Evolutionary conservation across 176 grass and related monocot genomes (phyloP), one percentile per base, ranked within the genome.

Genomic region (Ensete ventricosum): DNA sequence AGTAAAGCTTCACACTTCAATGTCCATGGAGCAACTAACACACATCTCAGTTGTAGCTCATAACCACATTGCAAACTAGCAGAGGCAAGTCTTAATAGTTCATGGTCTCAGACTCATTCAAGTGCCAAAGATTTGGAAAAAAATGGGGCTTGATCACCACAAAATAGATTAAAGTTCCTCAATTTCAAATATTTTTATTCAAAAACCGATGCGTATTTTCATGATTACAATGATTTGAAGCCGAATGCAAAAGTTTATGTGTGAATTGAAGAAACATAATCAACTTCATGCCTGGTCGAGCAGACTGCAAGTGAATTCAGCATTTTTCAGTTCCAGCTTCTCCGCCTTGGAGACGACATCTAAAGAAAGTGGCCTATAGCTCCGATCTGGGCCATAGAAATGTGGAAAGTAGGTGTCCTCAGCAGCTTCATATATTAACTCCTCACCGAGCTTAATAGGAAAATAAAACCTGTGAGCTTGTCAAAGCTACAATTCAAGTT

Each of bases 331-430:
- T 72, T 73, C 83, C 77, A 96, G 63, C 84, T 88, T 96, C 52
- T 88, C 81, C 1, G 78, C 80, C 75, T 85, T 89, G 6, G 74
- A 49, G 54, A 96, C 73, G 58, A 8, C 29, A 73, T 83, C 76
- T 55, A 85, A 51, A 27, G 62, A 63, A 64, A 96, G 84, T 62
- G 92, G 82, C 17, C 52, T 54, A 50, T 92, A 92, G 69, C 87
- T 92, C 72, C 64, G 74, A 65, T 20, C 84, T 21, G 92, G 89
- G 9, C 89, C 92, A 58, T 96, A 92, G 55, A 96, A 96, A 87
- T 92, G 92, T 69, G 92, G 92, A 19, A 96, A 96, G 60, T 87
- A 82, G 27, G 79, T 96, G 43, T 64, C 82, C 77, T 92, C 84
- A n/a, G 73, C 85, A 12, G 80, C 55, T 81, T 92, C 92, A 81